These are phyloP conservation scores for Lentinula edodes DNA, from an alignment of 768 basidiomycete genomes.

Conservation along the genomic window DNA sequence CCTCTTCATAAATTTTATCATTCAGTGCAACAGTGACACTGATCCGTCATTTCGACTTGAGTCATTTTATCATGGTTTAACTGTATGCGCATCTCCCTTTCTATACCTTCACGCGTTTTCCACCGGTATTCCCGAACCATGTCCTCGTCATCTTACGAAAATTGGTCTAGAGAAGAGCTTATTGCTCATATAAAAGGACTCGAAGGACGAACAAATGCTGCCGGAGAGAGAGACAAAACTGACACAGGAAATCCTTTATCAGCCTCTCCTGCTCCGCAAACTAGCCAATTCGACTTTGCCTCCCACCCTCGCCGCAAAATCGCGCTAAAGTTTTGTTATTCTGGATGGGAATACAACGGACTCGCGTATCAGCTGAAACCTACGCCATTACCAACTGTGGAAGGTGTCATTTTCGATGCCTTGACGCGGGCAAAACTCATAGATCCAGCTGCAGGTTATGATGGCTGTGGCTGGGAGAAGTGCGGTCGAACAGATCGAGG, in stretches of 20 bases:
- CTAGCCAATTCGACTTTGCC: slow-evolving; percentile 56
- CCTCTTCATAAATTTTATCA: too few relatives aligned
- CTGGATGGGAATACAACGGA: slow-evolving; percentile 89
- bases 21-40: too few relatives aligned
- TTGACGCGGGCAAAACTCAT: slow-evolving; percentile 74
- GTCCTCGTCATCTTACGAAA: slow-evolving; percentile 34
- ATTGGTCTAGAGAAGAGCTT: slow-evolving; percentile 64
- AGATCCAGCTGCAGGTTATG: slow-evolving; percentile 64
- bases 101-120: background rate
- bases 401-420: slow-evolving; percentile 78
- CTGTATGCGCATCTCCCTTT: slow-evolving; percentile 2
- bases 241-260: slow-evolving; percentile 9
- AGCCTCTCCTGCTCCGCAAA: slow-evolving; percentile 16
- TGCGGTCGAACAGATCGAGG: slow-evolving; percentile 96
- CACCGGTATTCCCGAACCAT: slow-evolving; percentile 13
- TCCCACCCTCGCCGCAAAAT: slow-evolving; percentile 80
- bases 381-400: slow-evolving; percentile 84
- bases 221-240: background rate
- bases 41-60: too few relatives aligned
- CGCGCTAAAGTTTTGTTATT: slow-evolving; percentile 89
- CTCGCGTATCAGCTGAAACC: slow-evolving; percentile 73
- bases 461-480: slow-evolving; percentile 85
- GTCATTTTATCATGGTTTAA: background rate
- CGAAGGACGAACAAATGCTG: slow-evolving; percentile 26
- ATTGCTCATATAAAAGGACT: slow-evolving; percentile 58